Conservation (phyloP, 495 filamentous ascomycete species). For the Talaromyces ruber region DNA sequence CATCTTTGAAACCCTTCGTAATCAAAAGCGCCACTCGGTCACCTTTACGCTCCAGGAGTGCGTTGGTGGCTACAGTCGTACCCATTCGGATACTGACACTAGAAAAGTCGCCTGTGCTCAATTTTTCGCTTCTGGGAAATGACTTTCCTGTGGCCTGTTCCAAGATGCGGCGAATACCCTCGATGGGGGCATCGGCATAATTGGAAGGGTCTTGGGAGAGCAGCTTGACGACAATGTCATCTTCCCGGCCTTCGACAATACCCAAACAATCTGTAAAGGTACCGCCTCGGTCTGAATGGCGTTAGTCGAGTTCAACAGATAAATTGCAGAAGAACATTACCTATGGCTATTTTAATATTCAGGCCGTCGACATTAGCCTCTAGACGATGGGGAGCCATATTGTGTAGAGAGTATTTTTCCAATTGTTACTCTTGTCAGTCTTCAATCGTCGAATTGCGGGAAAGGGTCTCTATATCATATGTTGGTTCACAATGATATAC, state of each 20-base stretch:
- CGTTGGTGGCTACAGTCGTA: slow-evolving; percentile 87
- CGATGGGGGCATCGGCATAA: slow-evolving; percentile 72
- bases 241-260: slow-evolving; percentile 10
- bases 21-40: slow-evolving; percentile 86
- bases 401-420: neutral
- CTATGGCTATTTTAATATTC: slow-evolving; percentile 19
- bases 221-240: slow-evolving; percentile 63
- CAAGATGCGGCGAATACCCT: slow-evolving; percentile 46
- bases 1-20: slow-evolving; percentile 89
- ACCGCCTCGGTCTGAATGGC: slow-evolving; percentile 11
- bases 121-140: slow-evolving; percentile 11
- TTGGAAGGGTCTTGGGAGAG: slow-evolving; percentile 75
- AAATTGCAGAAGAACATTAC: slow-evolving; percentile 4
- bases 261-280: slow-evolving; percentile 16
- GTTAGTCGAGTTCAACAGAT: neutral
- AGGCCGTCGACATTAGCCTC: slow-evolving; percentile 7
- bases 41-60: slow-evolving; percentile 85
- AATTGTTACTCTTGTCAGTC: neutral
- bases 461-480: neutral
- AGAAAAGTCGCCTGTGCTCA: slow-evolving; percentile 20
- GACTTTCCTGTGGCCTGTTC: slow-evolving; percentile 13
- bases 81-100: slow-evolving; percentile 85
- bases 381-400: slow-evolving; percentile 11
- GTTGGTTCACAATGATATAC: neutral
- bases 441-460: neutral